Conservation (phyloP, 2,329 filamentous ascomycete species). For the Hortaea sp. region DNA sequence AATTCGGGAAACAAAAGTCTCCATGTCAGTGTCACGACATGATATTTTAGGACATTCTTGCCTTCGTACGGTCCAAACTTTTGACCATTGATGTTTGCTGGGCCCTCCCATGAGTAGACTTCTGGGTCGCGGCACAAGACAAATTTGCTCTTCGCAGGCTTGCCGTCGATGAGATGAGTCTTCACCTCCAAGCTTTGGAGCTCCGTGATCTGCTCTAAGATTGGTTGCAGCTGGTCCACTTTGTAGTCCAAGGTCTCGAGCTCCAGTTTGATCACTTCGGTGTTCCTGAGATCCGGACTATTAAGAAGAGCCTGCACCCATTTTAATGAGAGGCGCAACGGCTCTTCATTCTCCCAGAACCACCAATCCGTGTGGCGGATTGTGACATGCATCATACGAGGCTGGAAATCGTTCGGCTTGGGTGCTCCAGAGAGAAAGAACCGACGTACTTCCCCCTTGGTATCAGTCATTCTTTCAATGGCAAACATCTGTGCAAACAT, state of each 20-base stretch:
- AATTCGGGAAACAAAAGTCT: slow-evolving; percentile 7
- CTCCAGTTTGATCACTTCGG: slow-evolving; percentile 16
- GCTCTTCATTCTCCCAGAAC: slow-evolving; percentile 24
- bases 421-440: not conserved
- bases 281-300: slow-evolving; percentile 22
- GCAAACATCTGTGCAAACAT: slow-evolving; percentile 17
- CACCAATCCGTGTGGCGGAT: slow-evolving; percentile 29
- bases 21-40: slow-evolving; percentile 34
- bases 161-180: slow-evolving; percentile 14
- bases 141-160: slow-evolving; percentile 10
- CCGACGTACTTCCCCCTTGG: not conserved
- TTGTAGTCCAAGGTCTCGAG: slow-evolving; percentile 41
- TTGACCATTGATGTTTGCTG: slow-evolving; percentile 30
- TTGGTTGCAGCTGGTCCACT: slow-evolving; percentile 34
- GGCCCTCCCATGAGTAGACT: slow-evolving; percentile 35
- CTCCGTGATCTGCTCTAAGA: slow-evolving; percentile 29
- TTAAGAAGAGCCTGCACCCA: slow-evolving; percentile 17
- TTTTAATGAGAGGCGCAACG: slow-evolving; percentile 14
- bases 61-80: slow-evolving; percentile 38
- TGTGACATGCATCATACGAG: slow-evolving; percentile 21
- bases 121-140: slow-evolving; percentile 9
- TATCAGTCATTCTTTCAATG: slow-evolving; percentile 15
- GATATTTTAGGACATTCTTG: slow-evolving; percentile 33
- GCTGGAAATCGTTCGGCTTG: slow-evolving; percentile 7
- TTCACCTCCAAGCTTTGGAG: slow-evolving; percentile 27